phyloP scores from a whole-genome alignment of 768 basidiomycete genomes.

The Sistotremastrum niveocremeum region DNA sequence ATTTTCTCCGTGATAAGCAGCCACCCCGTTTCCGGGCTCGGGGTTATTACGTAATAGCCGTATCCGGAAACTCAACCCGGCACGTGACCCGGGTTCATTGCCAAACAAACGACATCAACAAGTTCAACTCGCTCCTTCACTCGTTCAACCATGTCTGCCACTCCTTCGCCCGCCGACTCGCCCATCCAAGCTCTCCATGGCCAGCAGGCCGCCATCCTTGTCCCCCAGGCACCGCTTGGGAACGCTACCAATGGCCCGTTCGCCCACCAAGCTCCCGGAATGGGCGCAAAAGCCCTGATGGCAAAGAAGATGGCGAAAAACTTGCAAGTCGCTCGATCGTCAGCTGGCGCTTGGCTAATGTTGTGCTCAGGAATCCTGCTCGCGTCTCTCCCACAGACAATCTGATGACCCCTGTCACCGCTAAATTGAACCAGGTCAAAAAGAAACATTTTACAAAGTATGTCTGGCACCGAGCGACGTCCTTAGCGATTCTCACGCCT shows the following conservation, averaged over 20 bases:
- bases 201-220: slow-evolving; percentile 63
- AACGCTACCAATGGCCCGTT: slow-evolving; percentile 38
- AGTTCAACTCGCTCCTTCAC: not conserved
- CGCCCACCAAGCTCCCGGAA: slow-evolving; percentile 44
- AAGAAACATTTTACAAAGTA: slow-evolving; percentile 92
- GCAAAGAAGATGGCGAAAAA: slow-evolving; percentile 89
- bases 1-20: too few species aligned
- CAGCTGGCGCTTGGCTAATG: slow-evolving; percentile 4
- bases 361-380: slow-evolving; percentile 54
- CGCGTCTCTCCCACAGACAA: slow-evolving; percentile 92
- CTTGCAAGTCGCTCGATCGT: slow-evolving; percentile 41
- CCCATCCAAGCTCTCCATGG: slow-evolving; percentile 82
- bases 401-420: slow-evolving; percentile 84
- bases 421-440: slow-evolving; percentile 82
- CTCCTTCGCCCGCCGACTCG: slow-evolving; percentile 51
- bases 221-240: slow-evolving; percentile 71
- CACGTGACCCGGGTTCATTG: too few species aligned
- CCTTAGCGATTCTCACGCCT: too few species aligned
- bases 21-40: too few species aligned
- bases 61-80: too few species aligned
- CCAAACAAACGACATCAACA: too few species aligned
- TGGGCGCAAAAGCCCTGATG: slow-evolving; percentile 85
- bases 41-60: too few species aligned
- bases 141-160: slow-evolving; percentile 33
- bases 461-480: slow-evolving; percentile 13